Percentiles rank a stretch among this genome's conserved stretches.
These are phyloP conservation scores for Globisporangium paroecandrum DNA, from an alignment of 352 stramenopile species.

Conservation along the genomic window DNA sequence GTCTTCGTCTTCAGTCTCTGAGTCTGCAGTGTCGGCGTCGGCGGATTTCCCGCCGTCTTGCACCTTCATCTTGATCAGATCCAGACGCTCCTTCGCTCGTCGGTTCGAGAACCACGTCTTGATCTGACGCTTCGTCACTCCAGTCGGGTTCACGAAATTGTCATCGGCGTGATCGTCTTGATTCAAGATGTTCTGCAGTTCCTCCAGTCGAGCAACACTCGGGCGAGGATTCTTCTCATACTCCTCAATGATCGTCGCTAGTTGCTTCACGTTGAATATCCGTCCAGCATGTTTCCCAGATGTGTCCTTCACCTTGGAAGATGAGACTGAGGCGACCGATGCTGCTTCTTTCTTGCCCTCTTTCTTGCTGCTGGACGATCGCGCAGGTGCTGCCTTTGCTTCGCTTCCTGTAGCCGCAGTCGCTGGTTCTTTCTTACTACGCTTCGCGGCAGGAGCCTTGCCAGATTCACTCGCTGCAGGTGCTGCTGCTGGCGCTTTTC, in stretches of 20 bases:
- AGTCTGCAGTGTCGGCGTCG: slow-evolving; percentile 18
- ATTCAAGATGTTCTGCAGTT: slow-evolving; percentile 72
- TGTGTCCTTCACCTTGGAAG: slow-evolving; percentile 10
- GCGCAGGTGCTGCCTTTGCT: slow-evolving; percentile 16
- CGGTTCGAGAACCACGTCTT: slow-evolving; percentile 86
- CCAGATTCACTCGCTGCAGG: slow-evolving; percentile 15
- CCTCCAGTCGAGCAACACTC: slow-evolving; percentile 55
- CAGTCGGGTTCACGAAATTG: slow-evolving; percentile 33
- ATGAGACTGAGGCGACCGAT: background rate
- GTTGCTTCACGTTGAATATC: slow-evolving; percentile 85
- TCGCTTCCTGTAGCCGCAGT: background rate
- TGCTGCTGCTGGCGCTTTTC: slow-evolving; percentile 8
- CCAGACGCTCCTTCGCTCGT: slow-evolving; percentile 72
- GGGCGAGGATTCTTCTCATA: slow-evolving; percentile 82
- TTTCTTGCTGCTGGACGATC: slow-evolving; percentile 2
- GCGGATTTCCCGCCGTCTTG: slow-evolving; percentile 29
- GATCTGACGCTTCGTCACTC: slow-evolving; percentile 77
- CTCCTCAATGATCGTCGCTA: slow-evolving; percentile 80
- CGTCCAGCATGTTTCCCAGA: slow-evolving; percentile 43
- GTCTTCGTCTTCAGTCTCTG: slow-evolving; percentile 42
- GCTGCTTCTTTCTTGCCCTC: background rate
- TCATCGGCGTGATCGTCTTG: slow-evolving; percentile 64
- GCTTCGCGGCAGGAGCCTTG: slow-evolving; percentile 26
- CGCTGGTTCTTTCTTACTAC: slow-evolving; percentile 24
- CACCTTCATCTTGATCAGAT: slow-evolving; percentile 79